Base-by-base conservation (phyloP, 2,329 filamentous ascomycete genomes). In the Trichoderma breve region DNA sequence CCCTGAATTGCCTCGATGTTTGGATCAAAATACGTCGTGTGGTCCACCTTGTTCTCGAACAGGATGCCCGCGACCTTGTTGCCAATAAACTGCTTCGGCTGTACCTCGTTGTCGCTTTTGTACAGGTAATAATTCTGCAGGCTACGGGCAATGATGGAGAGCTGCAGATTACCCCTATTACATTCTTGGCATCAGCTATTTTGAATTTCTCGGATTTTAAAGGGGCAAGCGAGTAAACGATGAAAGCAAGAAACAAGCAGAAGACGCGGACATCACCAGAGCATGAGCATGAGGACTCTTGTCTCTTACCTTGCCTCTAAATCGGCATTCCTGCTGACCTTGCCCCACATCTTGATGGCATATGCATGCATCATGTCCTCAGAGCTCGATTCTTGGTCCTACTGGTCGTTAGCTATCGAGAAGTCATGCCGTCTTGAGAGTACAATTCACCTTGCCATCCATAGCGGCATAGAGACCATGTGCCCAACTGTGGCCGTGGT, bases 41-140 rank as follows among this genome's bases (percentile, higher is more conserved):
- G 94, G 80, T 98, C 93, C 69, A 94, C 88, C 83, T 98, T 98
- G 84, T 98, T 98, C 82, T 98, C 95, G 77, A 98, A 98, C 9
- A 97, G 80, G 74, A 91, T 91, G 6, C 89, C 89, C 3, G 86
- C 85, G 47, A 87, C 89, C 81, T 92, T 94, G 85, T 98, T 98
- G 55, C 85, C 88, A 74, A 93, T 90, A 79, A 97, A 97, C n/a
- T 91, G 84, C 1, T 86, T 76, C 0, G 95, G 95, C 76, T 97
- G 89, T 21, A 86, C 82, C 66, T 82, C 85, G 80, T 97, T 97
- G 81, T 87, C 84, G 51, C 82, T 85, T 6, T 87, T 86, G 84
- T 97, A 92, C 62, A 97, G 88, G 83, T 97, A 98, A 84, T 98
- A 98, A 71, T 89, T 85, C 73, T 89, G 88, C 71, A 98, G 84